Conservation (phyloP, 2,329 filamentous ascomycete genomes). For the Dactylellina drechsleri region DNA sequence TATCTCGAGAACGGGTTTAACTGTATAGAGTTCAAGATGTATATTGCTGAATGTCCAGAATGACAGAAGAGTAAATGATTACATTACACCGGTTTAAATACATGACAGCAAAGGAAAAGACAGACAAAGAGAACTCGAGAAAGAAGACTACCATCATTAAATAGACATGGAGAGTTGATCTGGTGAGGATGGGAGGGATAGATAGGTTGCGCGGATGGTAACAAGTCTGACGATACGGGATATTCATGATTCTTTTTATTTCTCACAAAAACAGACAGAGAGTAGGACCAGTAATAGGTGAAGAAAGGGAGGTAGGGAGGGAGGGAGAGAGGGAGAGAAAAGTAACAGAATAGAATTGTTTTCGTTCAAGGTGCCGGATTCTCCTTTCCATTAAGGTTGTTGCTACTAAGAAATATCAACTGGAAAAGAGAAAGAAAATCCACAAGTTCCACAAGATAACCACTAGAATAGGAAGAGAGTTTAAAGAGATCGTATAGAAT, state of each 20-base stretch:
- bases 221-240: too few relatives aligned
- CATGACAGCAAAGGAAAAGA: slow-evolving; percentile 1
- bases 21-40: neutral
- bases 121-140: neutral
- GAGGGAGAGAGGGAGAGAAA: slow-evolving; percentile 21
- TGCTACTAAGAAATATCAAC: slow-evolving; percentile 20
- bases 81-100: slow-evolving; percentile 14
- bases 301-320: slow-evolving; percentile 6
- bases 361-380: slow-evolving; percentile 25
- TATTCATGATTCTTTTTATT: neutral
- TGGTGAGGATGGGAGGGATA: too few relatives aligned
- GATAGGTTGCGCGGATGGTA: too few relatives aligned
- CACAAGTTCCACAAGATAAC: slow-evolving; percentile 45
- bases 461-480: slow-evolving; percentile 54
- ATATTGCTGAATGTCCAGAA: neutral
- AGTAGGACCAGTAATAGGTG: slow-evolving; percentile 36
- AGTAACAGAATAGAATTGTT: neutral
- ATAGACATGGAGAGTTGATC: too few relatives aligned
- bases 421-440: slow-evolving; percentile 38
- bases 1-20: neutral
- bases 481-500: slow-evolving; percentile 34
- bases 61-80: neutral
- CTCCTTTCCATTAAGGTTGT: slow-evolving; percentile 29
- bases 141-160: neutral
- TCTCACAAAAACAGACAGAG: slow-evolving; percentile 24